Base-by-base conservation (phyloP, 176 grass and related monocot species). In the Typha latifolia region DNA sequence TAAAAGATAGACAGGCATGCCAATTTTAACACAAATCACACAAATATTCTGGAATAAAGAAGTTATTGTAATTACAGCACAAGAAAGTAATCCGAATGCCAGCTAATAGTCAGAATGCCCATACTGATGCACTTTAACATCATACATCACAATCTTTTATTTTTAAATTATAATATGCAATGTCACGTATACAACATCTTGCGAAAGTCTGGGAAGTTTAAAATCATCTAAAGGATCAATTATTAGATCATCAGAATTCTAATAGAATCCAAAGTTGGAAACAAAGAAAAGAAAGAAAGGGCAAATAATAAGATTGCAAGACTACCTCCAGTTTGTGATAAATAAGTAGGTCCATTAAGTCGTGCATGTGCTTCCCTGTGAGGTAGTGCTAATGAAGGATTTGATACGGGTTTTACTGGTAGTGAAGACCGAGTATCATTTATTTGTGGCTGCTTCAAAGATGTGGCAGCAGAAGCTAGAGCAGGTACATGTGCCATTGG, bases 271-370 rank as follows among this genome's bases (percentile, higher is more conserved):
- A 51, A 19, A 63, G 53, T 19, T 51, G 56, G 16, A 12, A 18
- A 76, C 48, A 77, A 67, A 51, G 37, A 18, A 49, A 56, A 49
- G 72, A 53, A 23, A 32, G 37, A 49, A 50, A 73, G 49, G 49
- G 59, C 22, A 20, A 31, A 81, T n/a, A 70, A 70, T 9, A 47
- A 78, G 78, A 49, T 72, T 62, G 13, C 12, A 49, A 79, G 53
- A 74, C 32, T 80, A 92, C 89, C 89, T 88, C 70, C 74, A 22
- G 47, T 43, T 61, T 71, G 77, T 61, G 80, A 26, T 83, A 77
- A 51, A 79, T 89, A 83, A 52, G 68, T 14, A 69, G 81, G 73
- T 49, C 79, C 81, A 69, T 82, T 83, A 69, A 69, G 64, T 68
- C 77, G 62, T 84, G 68, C 78, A 50, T 84, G 79, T 19, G 82